These are phyloP conservation scores for Fermentozyma sake DNA, from an alignment of 1,139 yeast species.

Conservation along the genomic window DNA sequence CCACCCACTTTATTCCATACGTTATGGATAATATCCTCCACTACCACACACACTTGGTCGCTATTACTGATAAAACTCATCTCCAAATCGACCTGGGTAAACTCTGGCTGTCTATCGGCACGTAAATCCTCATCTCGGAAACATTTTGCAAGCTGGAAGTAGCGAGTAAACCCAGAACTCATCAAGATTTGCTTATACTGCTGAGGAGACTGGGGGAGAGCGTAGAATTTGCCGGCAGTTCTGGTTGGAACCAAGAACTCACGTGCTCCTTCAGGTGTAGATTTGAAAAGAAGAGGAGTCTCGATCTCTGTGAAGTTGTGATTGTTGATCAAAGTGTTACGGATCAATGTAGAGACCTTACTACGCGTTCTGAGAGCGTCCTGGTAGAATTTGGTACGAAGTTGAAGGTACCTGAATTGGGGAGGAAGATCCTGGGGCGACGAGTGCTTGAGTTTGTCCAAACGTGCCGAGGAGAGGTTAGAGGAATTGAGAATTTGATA, in stretches of 20 bases:
- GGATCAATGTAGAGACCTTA: slow-evolving; percentile 49
- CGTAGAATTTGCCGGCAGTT: slow-evolving; percentile 60
- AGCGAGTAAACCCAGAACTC: slow-evolving; percentile 86
- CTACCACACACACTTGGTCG: slow-evolving; percentile 61
- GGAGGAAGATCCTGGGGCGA: slow-evolving; percentile 62
- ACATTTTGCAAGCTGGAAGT: slow-evolving; percentile 89
- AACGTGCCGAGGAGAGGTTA: slow-evolving; percentile 63
- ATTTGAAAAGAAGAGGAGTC: slow-evolving; percentile 87
- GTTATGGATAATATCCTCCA: slow-evolving; percentile 51
- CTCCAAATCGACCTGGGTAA: slow-evolving; percentile 92
- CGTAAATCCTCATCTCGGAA: slow-evolving; percentile 94
- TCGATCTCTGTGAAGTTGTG: slow-evolving; percentile 76
- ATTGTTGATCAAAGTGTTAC: slow-evolving; percentile 42
- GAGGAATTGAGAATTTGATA: slow-evolving; percentile 64
- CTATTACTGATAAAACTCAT: slow-evolving; percentile 74
- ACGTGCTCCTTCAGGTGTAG: slow-evolving; percentile 97
- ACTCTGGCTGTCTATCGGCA: slow-evolving; percentile 95
- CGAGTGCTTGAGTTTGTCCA: slow-evolving; percentile 52
- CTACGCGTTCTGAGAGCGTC: slow-evolving; percentile 58
- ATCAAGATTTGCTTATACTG: slow-evolving; percentile 91
- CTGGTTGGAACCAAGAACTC: slow-evolving; percentile 94
- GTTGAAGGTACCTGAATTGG: slow-evolving; percentile 74
- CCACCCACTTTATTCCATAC: slow-evolving; percentile 54
- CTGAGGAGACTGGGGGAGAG: slow-evolving; percentile 96
- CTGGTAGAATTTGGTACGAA: slow-evolving; percentile 62